Base-by-base conservation (phyloP, 2,329 filamentous ascomycete species). In the Aspergillus ruber region DNA sequence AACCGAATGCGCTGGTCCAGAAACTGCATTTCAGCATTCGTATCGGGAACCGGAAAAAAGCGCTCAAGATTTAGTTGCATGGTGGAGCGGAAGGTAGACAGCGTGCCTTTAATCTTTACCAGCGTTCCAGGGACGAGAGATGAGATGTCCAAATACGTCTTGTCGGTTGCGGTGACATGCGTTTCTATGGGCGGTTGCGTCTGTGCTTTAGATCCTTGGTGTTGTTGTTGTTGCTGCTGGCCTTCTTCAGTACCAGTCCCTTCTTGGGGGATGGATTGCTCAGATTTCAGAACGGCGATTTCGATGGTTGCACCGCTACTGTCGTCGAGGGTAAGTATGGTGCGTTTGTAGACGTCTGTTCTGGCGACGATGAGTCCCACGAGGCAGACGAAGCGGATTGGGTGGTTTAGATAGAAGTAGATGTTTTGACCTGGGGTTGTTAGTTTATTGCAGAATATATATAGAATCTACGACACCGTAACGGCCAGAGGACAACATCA, bases 301-400 rank as follows among this genome's bases (percentile, higher is more conserved):
- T 83, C 80, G 47, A 84, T 71, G 4, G 71, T 79, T 0, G 68
- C 70, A 32, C 81, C 81, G 60, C 78, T 82, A 56, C 80, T 76
- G 55, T 85, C 82, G 60, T 85, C 82, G 9, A 85, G 55, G 1
- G 74, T 77, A 33, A 84, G 66, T 39, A 81, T 64, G 29, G 66
- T 71, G 46, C 73, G 74, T 21, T 76, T 73, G 2, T 75, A 72
- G 45, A 80, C 70, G 46, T 82, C 79, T 33, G 77, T 72, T 46
- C 79, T 66, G 46, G 79, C 78, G 47, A 90, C 82, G 18, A 91
- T 76, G 7, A 89, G 67, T 25, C 88, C 88, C 6, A 82, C 77
- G 27, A 90, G 66, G 51, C 84, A 82, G 45, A 87, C 79, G 80
- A 84, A 90, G 75, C 82, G 81, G 56, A 91, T 81, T 0, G 87